phyloP scores from a whole-genome alignment of 202 grass and related monocot genomes.

The Carex sylvatica region DNA sequence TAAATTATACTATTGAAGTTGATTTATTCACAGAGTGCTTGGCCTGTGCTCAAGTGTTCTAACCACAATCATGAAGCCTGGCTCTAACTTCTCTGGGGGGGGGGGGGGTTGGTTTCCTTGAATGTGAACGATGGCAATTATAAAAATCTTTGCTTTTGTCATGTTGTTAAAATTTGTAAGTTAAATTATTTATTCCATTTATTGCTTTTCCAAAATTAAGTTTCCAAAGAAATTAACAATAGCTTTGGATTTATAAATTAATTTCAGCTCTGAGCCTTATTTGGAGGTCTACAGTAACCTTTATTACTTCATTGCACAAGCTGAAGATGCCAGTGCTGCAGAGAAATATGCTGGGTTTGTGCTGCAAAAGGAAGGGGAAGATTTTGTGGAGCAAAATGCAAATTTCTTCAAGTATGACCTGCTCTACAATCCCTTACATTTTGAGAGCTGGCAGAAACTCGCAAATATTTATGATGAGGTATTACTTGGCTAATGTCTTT shows the following conservation, averaged over 20 bases:
- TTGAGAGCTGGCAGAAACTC: slow-evolving; percentile 96
- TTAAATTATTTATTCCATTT: too few relatives aligned
- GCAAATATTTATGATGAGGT: slow-evolving; percentile 95
- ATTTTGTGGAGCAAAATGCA: slow-evolving; percentile 87
- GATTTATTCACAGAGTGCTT: too few relatives aligned
- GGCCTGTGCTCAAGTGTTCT: too few relatives aligned
- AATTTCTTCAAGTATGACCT: slow-evolving; percentile 96
- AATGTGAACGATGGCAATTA: too few relatives aligned
- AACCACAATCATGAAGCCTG: too few relatives aligned
- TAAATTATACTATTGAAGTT: too few relatives aligned
- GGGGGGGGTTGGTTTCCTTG: too few relatives aligned
- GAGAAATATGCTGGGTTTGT: slow-evolving; percentile 97
- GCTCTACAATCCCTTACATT: slow-evolving; percentile 75
- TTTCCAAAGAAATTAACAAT: too few relatives aligned
- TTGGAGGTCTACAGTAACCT: slow-evolving; percentile 89
- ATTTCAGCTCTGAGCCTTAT: slow-evolving; percentile 76
- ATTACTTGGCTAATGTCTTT: slow-evolving; percentile 1
- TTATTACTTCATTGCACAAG: slow-evolving; percentile 77
- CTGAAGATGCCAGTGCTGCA: slow-evolving; percentile 85
- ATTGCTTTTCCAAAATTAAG: too few relatives aligned
- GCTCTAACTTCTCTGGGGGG: too few relatives aligned
- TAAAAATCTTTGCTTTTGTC: too few relatives aligned
- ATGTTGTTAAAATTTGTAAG: too few relatives aligned
- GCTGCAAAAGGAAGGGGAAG: slow-evolving; percentile 95
- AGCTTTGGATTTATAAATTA: not conserved